phyloP scores from a whole-genome alignment of 495 filamentous ascomycete genomes.

The Bathelium albidoporum region DNA sequence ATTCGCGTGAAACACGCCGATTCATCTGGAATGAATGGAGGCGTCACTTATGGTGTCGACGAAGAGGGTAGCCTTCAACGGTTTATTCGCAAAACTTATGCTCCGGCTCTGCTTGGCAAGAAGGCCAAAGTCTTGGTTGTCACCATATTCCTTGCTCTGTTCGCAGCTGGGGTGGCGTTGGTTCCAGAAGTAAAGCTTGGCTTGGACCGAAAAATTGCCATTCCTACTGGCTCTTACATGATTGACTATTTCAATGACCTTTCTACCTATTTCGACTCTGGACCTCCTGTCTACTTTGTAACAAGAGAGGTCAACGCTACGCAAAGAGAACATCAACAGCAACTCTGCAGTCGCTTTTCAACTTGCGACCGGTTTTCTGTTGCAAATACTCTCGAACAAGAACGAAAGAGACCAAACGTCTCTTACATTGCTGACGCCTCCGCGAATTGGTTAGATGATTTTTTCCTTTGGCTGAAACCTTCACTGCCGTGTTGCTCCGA shows the following conservation, averaged over 20 bases:
- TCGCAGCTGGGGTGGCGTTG: constrained; percentile 72
- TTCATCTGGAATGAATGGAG: constrained; percentile 37
- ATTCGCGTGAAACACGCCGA: constrained; percentile 60
- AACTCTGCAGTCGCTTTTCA: constrained; percentile 84
- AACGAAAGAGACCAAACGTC: constrained; percentile 78
- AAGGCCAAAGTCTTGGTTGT: constrained; percentile 67
- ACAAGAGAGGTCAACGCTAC: constrained; percentile 71
- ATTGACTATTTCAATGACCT: constrained; percentile 94
- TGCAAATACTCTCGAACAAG: constrained; percentile 79
- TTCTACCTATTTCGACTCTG: constrained; percentile 79
- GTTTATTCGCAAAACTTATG: constrained; percentile 84
- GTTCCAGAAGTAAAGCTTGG: constrained; percentile 78
- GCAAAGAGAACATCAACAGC: constrained; percentile 59
- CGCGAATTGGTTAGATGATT: constrained; percentile 95
- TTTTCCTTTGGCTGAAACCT: constrained; percentile 90
- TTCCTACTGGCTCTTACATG: constrained; percentile 85
- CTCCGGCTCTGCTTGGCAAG: constrained; percentile 66
- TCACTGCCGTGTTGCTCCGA: constrained; percentile 66
- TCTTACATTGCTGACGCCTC: constrained; percentile 89
- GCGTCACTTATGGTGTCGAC: constrained; percentile 50
- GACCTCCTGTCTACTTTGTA: constrained; percentile 95
- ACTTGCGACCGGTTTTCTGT: constrained; percentile 76
- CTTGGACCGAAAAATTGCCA: constrained; percentile 85
- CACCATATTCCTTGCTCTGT: constrained; percentile 73
- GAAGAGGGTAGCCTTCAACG: constrained; percentile 72